Base-by-base conservation (phyloP, 345 rosid species). In the Bruguiera gymnorhiza region DNA sequence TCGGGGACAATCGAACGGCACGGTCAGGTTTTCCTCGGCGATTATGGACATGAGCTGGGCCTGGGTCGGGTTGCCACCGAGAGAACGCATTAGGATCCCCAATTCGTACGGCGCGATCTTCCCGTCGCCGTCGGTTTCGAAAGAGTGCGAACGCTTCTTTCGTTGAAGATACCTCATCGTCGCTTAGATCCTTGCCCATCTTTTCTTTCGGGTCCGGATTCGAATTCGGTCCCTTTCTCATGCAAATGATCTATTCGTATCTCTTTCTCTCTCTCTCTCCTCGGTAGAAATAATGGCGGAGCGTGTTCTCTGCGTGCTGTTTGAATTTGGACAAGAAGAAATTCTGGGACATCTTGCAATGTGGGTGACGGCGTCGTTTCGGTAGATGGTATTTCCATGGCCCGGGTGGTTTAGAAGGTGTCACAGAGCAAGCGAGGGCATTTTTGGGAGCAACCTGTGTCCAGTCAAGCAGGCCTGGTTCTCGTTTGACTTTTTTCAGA, bases 61-160 rank as follows among this genome's bases (percentile, higher is more conserved):
- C 70, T 91, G 98, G 73, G 97, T 93, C n/a, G 98, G 98, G 83
- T 93, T 93, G 1, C 96, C 98, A 0, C 98, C 98, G 23, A 93
- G 96, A 27, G 98, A 93, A 50, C 98, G 83, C 97, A 93, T 93
- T 8, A 93, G 89, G 83, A 93, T 89, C 71, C 98, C 98, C n/a
- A 93, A 79, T 81, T 93, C 97, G 1, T 97, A 86, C 8, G 98
- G 97, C 0, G 96, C 92, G 82, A 91, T 93, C 88, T 84, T 87
- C 5, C 97, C 97, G 63, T 93, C 98, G 11, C 92, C 90, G 51
- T 93, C 91, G 32, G 95, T 88, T 76, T 93, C 98, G 88, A 93
- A 27, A 93, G 58, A 93, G 93, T 71, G 87, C 89, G 83, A 91
- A 93, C 4, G 98, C 98, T 71, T 93, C 98, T 69, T 85, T 91